Evolutionary conservation across 148 eudicot species (phyloP), one percentile per base, ranked within the genome.

Genomic region (Chenopodium formosanum): DNA sequence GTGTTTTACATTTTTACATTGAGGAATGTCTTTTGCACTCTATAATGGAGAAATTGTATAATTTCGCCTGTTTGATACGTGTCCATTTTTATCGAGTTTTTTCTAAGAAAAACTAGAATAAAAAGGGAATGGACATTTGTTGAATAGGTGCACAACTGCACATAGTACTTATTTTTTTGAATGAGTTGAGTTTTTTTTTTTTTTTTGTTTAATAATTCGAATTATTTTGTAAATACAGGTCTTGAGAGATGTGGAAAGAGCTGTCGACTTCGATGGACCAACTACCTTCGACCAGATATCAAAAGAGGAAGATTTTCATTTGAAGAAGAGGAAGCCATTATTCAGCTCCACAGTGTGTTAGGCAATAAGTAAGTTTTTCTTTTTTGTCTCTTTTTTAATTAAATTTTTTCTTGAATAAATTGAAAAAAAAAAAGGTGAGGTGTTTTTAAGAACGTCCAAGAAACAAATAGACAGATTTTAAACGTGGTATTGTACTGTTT

Each of bases 211-310:
- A 16, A 0, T 9, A 56, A 56, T 56, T 56, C 22, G 62, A 65
- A 16, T 70, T 32, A 19, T 74, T 0, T 72, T 76, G 0, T 76
- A 3, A 32, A 56, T 74, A 23, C 27, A 95, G 99, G 97, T 12
- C 89, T 95, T 32, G 86, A 92, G 78, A 93, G 99, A 84, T 95
- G 99, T 85, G 99, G 99, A 73, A 96, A 96, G 89, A 96, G 99
- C 70, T 96, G 99, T 56, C 87, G 99, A 1, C 93, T 96, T 63
- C 88, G 99, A 11, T 96, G 99, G 99, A 92, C 99, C 0, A 96
- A 96, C 74, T 96, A 94, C 78, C 88, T 96, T 44, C 81, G 99
- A 83, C 99, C 99, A 14, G 98, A 96, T 77, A 96, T 96, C 72
- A 96, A 96, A 78, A 91, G 97, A 83, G 99, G 98, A 4, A 83